A percentile compares a stretch with the other conserved stretches of the same genome.
Evolutionary conservation across 108 stramenopile species (phyloP).

Genomic region (Cyclotella choctawhatcheeana): DNA sequence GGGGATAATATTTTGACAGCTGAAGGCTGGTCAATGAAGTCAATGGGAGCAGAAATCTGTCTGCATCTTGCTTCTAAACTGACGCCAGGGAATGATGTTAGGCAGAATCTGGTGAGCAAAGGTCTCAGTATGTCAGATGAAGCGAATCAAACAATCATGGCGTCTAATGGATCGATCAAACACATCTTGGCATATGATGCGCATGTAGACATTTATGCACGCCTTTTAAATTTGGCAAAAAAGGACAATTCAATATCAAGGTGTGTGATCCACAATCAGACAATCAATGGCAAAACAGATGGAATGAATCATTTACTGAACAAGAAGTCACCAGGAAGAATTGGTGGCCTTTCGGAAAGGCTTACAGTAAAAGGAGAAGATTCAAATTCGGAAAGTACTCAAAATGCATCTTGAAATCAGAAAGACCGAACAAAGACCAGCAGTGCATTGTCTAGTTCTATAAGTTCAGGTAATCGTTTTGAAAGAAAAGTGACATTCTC

Average conservation of each 20-base stretch:
- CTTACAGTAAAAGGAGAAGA: background rate
- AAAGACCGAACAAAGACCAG: too few species aligned
- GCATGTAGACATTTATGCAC: background rate
- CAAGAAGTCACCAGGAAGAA: background rate
- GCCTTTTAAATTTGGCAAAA: background rate
- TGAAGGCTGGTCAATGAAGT: slow-evolving; percentile 39
- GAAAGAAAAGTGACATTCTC: too few species aligned
- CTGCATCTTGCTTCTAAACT: slow-evolving; percentile 44
- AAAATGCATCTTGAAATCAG: too few species aligned
- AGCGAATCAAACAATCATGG: slow-evolving; percentile 7
- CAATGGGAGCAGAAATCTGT: slow-evolving; percentile 42
- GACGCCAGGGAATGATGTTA: slow-evolving; percentile 8
- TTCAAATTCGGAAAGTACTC: background rate
- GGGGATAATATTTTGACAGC: slow-evolving; percentile 14
- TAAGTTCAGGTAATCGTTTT: too few species aligned
- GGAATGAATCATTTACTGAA: background rate
- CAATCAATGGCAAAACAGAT: background rate
- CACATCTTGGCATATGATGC: slow-evolving; percentile 42
- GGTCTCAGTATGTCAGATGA: slow-evolving; percentile 33
- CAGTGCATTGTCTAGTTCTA: too few species aligned
- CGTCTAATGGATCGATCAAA: slow-evolving; percentile 37
- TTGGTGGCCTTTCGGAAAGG: background rate
- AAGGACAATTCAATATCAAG: background rate
- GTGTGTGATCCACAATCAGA: background rate
- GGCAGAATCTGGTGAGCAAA: slow-evolving; percentile 31